Percentiles rank a stretch among this genome's conserved stretches.
phyloP scores from a whole-genome alignment of 305 asterid genomes.

The Fraxinus sp. region DNA sequence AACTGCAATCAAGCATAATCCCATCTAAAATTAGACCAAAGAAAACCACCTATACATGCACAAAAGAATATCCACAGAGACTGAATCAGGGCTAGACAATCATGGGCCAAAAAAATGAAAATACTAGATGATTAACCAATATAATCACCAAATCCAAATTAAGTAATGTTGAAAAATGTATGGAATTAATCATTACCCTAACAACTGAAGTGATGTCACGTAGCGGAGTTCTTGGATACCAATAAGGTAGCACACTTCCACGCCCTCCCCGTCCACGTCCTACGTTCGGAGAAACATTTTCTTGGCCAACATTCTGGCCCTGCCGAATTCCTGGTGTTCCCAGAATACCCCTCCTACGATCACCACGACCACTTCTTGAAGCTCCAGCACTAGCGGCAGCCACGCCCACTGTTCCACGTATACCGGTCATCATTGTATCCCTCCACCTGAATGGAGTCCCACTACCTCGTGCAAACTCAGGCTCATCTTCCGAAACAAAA shows the following conservation, averaged over 20 bases:
- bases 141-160: slow-evolving; percentile 2
- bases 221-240: slow-evolving; percentile 81
- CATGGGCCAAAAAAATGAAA: not conserved
- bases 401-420: slow-evolving; percentile 25
- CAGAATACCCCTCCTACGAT: slow-evolving; percentile 27
- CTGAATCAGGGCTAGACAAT: not conserved
- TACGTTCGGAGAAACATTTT: slow-evolving; percentile 24
- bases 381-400: slow-evolving; percentile 4
- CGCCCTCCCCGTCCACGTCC: slow-evolving; percentile 42
- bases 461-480: slow-evolving; percentile 24
- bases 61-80: not conserved
- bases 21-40: not conserved
- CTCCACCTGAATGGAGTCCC: slow-evolving; percentile 54
- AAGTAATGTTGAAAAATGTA: not conserved
- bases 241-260: slow-evolving; percentile 47
- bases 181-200: slow-evolving; percentile 44
- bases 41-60: not conserved
- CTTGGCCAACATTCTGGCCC: slow-evolving; percentile 29
- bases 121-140: not conserved
- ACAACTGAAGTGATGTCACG: slow-evolving; percentile 55
- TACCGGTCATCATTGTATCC: slow-evolving; percentile 37
- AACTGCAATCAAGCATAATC: not conserved
- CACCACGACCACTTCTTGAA: not conserved
- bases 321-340: slow-evolving; percentile 41
- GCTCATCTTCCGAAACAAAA: slow-evolving; percentile 33